Conservation (phyloP, 495 filamentous ascomycete species). For the Opeltia flavorubescens region DNA sequence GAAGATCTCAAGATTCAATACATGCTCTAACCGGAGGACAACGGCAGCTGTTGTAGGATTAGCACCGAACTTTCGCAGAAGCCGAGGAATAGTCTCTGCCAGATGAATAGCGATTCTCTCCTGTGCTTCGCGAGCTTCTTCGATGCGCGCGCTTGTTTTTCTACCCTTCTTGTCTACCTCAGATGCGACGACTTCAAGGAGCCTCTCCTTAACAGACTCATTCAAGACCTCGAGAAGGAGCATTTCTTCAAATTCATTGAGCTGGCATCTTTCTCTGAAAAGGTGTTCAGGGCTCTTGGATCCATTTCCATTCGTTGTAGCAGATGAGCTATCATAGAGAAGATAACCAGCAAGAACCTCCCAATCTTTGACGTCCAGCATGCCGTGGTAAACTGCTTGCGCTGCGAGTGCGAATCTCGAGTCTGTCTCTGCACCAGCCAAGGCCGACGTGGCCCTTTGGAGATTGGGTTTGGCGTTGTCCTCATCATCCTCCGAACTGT, state of each 20-base stretch:
- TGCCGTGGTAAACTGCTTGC: slow-evolving; percentile 66
- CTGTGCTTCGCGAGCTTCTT: slow-evolving; percentile 48
- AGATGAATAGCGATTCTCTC: slow-evolving; percentile 64
- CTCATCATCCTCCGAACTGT: slow-evolving; percentile 46
- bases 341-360: slow-evolving; percentile 79
- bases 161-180: slow-evolving; percentile 45
- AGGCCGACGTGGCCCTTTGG: slow-evolving; percentile 27
- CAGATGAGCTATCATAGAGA: slow-evolving; percentile 72
- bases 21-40: slow-evolving; percentile 75
- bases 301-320: slow-evolving; percentile 20
- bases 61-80: slow-evolving; percentile 85
- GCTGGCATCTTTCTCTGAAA: slow-evolving; percentile 52
- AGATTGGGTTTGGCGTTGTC: slow-evolving; percentile 14
- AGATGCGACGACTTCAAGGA: slow-evolving; percentile 44
- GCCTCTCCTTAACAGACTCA: slow-evolving; percentile 53
- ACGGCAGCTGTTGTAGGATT: slow-evolving; percentile 72
- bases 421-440: slow-evolving; percentile 46
- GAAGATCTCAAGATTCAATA: slow-evolving; percentile 76
- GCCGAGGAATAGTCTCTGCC: slow-evolving; percentile 61
- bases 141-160: slow-evolving; percentile 43
- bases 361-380: slow-evolving; percentile 72
- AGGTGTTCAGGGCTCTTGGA: slow-evolving; percentile 29
- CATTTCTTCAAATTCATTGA: slow-evolving; percentile 63
- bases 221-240: slow-evolving; percentile 79
- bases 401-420: slow-evolving; percentile 77